Percentiles rank a stretch among this genome's conserved stretches.
Evolutionary conservation across 305 asterid species (phyloP).

Genomic region (Fraxinus xanthoxyloides): DNA sequence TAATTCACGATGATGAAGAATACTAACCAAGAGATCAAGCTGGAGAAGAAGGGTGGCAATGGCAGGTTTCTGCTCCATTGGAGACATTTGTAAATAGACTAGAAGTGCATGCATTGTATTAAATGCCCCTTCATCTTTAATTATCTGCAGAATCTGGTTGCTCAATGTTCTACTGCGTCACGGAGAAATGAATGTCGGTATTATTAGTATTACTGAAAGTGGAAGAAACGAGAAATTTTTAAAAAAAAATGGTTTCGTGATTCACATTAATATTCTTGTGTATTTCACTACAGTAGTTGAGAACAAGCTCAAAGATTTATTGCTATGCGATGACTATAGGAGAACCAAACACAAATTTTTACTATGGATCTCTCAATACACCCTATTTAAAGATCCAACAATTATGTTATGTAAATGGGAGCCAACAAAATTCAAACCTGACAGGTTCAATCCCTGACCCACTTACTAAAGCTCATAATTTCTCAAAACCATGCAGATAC

Average conservation of each 20-base stretch:
- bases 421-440: not conserved
- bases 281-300: not conserved
- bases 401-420: not conserved
- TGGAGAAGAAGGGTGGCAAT: constrained; percentile 77
- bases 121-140: constrained; percentile 81
- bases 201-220: not conserved
- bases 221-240: not conserved
- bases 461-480: not conserved
- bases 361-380: not conserved
- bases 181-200: not conserved
- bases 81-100: constrained; percentile 73
- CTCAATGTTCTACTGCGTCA: constrained; percentile 53
- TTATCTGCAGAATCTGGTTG: constrained; percentile 60
- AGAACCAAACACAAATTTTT: not conserved
- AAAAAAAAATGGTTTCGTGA: not conserved
- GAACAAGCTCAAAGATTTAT: not conserved
- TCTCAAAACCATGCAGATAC: not conserved
- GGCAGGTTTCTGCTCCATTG: constrained; percentile 79
- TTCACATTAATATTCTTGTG: not conserved
- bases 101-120: constrained; percentile 81
- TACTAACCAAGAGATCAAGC: constrained; percentile 74
- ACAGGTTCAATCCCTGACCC: not conserved
- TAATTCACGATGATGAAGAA: constrained; percentile 13
- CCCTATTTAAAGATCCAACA: not conserved
- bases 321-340: not conserved